Percentiles rank a stretch among this genome's conserved stretches.
Evolutionary conservation across 805 yeast genomes (phyloP).

Genomic region (Kazachstania viticola): DNA sequence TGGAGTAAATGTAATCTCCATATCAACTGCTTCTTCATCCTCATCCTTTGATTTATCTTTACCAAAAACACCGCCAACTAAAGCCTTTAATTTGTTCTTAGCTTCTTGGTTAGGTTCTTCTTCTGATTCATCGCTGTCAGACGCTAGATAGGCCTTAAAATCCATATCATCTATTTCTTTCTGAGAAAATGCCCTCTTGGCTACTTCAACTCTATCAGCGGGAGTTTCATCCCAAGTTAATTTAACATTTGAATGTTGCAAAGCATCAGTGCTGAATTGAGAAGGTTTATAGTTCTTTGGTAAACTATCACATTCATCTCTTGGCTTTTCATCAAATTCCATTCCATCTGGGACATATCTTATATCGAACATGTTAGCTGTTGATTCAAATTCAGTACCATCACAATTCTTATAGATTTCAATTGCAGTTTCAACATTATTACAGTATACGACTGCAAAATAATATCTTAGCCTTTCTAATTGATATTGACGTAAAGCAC

Average conservation of each 20-base stretch:
- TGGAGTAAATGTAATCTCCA: constrained; percentile 94
- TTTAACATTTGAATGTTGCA: constrained; percentile 92
- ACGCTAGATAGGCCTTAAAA: constrained; percentile 83
- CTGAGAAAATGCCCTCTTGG: constrained; percentile 74
- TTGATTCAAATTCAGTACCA: constrained; percentile 90
- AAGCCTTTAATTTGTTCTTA: constrained; percentile 50
- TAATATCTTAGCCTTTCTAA: constrained; percentile 85
- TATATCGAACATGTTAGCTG: constrained; percentile 87
- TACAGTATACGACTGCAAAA: constrained; percentile 85
- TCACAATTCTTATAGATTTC: constrained; percentile 78
- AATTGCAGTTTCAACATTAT: constrained; percentile 57
- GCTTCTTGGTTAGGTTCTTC: constrained; percentile 29
- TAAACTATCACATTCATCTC: constrained; percentile 58
- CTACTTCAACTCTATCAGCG: constrained; percentile 63
- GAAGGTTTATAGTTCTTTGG: constrained; percentile 74
- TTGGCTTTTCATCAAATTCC: constrained; percentile 70
- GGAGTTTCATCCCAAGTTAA: constrained; percentile 99
- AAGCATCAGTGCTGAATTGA: constrained; percentile 82
- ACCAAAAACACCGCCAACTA: constrained; percentile 33
- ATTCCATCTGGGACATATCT: constrained; percentile 89
- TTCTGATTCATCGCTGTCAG: constrained; percentile 50
- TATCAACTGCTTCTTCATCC: constrained; percentile 62
- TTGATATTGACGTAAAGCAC: constrained; percentile 79
- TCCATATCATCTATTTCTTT: constrained; percentile 86
- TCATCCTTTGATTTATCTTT: constrained; percentile 31